Evolutionary conservation across 2,329 filamentous ascomycete species (phyloP).

Genomic region (Fusarium torreyae): DNA sequence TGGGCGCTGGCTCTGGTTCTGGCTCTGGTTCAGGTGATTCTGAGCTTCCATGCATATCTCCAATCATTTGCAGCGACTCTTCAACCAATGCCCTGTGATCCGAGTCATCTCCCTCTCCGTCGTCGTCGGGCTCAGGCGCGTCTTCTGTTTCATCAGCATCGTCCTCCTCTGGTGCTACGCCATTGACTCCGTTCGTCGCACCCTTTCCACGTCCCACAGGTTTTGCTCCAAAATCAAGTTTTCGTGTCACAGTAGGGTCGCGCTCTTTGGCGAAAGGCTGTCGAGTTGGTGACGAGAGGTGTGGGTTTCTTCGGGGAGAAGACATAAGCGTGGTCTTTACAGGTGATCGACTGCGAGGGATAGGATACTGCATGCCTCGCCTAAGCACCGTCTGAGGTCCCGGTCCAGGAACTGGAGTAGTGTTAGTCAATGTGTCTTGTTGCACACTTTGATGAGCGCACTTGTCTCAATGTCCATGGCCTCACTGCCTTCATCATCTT

Average conservation of each 20-base stretch:
- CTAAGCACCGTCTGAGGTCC: slow-evolving; percentile 68
- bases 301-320: slow-evolving; percentile 74
- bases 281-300: slow-evolving; percentile 65
- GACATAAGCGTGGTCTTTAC: slow-evolving; percentile 73
- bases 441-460: slow-evolving; percentile 48
- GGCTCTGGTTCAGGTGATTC: slow-evolving; percentile 35
- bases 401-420: slow-evolving; percentile 63
- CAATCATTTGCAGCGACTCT: slow-evolving; percentile 61
- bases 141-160: slow-evolving; percentile 50
- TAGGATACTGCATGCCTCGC: slow-evolving; percentile 64
- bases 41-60: slow-evolving; percentile 50
- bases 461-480: slow-evolving; percentile 69
- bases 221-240: slow-evolving; percentile 65
- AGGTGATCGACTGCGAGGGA: slow-evolving; percentile 70
- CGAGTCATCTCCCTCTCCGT: slow-evolving; percentile 43
- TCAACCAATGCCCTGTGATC: slow-evolving; percentile 55
- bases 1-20: slow-evolving; percentile 5
- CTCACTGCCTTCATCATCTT: slow-evolving; percentile 54
- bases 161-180: slow-evolving; percentile 49
- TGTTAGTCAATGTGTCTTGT: slow-evolving; percentile 40
- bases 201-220: slow-evolving; percentile 16
- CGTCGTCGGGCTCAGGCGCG: slow-evolving; percentile 37
- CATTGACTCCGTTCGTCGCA: slow-evolving; percentile 52
- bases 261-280: slow-evolving; percentile 55
- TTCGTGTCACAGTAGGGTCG: slow-evolving; percentile 64